Evolutionary conservation across 2,329 filamentous ascomycete genomes (phyloP), one percentile per base, ranked within the genome.

Genomic region (Dissoconium aciculare): DNA sequence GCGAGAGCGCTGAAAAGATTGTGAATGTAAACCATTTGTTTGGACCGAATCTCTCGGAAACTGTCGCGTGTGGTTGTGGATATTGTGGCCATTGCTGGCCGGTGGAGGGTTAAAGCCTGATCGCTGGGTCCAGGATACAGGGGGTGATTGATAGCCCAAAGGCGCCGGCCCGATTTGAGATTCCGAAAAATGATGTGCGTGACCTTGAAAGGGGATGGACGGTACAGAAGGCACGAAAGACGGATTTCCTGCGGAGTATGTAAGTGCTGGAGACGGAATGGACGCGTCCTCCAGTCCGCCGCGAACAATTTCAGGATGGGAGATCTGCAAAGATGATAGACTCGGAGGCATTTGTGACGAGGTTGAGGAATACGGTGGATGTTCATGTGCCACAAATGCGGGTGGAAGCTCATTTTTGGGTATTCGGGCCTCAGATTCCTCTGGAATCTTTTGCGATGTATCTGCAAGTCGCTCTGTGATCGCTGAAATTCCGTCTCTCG

Each of bases 231-330:
- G 36, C 10, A 33, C 16, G 21, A 41, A 42, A 3, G 26, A 37
- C 15, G 46, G 47, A 17, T 39, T 39, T 8, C n/a, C 19, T 5
- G 38, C 28, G 10, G 44, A 45, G 9, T 43, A 30, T 13, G 46
- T 42, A 12, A 46, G 48, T 4, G 53, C 55, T 4, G 55, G 56
- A 2, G 59, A 59, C 12, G 53, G 46, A 10, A 44, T 47, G 5
- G 51, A 47, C 12, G 56, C 58, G 14, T 55, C 46, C 11, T 49
- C 45, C 8, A 8, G 19, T 14, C 52, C 53, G 24, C 54, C 53
- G 39, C 60, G 62, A 13, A 57, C 49, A 25, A 60, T 52, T 30
- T 38, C 43, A 31, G 37, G 36, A 14, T 42, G 33, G 12, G 41
- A 27, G 6, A 39, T 26, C 17, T 32, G 27, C 11, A 37, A 26